phyloP scores from a whole-genome alignment of 192 early-diverging fungal species.

The Entophlyctis luteolus region DNA sequence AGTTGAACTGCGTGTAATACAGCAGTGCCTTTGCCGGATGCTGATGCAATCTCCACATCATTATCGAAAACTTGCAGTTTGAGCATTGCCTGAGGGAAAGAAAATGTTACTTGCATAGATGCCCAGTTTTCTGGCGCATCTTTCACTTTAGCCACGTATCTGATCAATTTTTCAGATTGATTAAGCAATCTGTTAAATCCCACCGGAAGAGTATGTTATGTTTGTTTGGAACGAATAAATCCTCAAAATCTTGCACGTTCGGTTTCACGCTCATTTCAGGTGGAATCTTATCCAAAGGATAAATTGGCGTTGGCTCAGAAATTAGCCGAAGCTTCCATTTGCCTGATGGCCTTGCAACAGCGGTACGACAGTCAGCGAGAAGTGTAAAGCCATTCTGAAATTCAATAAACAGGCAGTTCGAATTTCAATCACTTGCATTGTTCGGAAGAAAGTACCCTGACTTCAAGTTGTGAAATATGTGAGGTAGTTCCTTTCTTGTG shows the following conservation, averaged over 20 bases:
- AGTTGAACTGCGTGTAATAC: conserved; percentile 37
- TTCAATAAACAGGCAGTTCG: not conserved
- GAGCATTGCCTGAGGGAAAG: conserved; percentile 32
- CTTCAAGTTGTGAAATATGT: conserved; percentile 36
- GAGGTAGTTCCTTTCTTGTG: conserved; percentile 38
- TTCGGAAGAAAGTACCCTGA: conserved; percentile 38
- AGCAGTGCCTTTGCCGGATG: conserved; percentile 42
- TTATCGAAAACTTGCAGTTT: conserved; percentile 53
- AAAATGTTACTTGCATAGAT: conserved; percentile 51
- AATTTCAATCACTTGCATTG: conserved; percentile 33
- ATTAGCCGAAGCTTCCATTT: conserved; percentile 54
- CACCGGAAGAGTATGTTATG: conserved; percentile 55
- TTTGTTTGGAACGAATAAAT: conserved; percentile 51
- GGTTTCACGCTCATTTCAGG: conserved; percentile 42
- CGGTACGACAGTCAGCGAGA: conserved; percentile 40
- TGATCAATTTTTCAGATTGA: not conserved
- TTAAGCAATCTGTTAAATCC: not conserved
- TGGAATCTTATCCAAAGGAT: conserved; percentile 29
- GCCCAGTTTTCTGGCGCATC: conserved; percentile 42
- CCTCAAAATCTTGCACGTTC: conserved; percentile 53
- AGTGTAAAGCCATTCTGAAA: conserved; percentile 49
- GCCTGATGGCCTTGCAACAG: conserved; percentile 19
- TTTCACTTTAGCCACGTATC: conserved; percentile 49
- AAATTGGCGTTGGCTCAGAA: conserved; percentile 29
- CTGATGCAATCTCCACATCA: conserved; percentile 44